phyloP scores from a whole-genome alignment of 2,329 filamentous ascomycete species.

The Stemphylium beticola region DNA sequence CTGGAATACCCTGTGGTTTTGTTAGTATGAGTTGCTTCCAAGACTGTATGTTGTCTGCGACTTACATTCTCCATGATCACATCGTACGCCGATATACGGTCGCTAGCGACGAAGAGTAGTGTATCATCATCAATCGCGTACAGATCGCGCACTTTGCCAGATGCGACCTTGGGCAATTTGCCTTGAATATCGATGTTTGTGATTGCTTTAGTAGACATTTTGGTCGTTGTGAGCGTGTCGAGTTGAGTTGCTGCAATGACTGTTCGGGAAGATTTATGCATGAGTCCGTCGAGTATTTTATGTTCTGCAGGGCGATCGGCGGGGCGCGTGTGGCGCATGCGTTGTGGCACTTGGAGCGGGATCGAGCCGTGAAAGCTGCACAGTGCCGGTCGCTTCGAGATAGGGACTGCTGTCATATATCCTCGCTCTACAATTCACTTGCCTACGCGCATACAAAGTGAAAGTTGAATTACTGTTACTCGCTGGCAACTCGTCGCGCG shows the following conservation, averaged over 20 bases:
- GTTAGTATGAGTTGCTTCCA: not conserved
- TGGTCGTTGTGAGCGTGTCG: not conserved
- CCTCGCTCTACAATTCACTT: not conserved
- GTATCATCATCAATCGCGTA: slow-evolving; percentile 73
- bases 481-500: not conserved
- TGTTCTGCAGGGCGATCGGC: slow-evolving; percentile 18
- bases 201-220: slow-evolving; percentile 38
- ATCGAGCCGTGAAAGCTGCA: not conserved
- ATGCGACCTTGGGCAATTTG: slow-evolving; percentile 57
- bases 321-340: slow-evolving; percentile 14
- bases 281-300: slow-evolving; percentile 26
- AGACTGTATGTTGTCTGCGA: not conserved
- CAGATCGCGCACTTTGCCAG: slow-evolving; percentile 81
- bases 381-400: not conserved
- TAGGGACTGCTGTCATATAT: not conserved
- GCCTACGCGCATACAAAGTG: not conserved
- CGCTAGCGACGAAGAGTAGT: slow-evolving; percentile 82
- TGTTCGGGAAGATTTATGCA: slow-evolving; percentile 15
- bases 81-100: slow-evolving; percentile 95
- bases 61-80: slow-evolving; percentile 81
- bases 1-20: slow-evolving; percentile 64
- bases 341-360: slow-evolving; percentile 8
- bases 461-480: not conserved
- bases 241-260: slow-evolving; percentile 12
- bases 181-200: slow-evolving; percentile 45